phyloP scores from a whole-genome alignment of 768 basidiomycete species.

The Kwoniella europaea region DNA sequence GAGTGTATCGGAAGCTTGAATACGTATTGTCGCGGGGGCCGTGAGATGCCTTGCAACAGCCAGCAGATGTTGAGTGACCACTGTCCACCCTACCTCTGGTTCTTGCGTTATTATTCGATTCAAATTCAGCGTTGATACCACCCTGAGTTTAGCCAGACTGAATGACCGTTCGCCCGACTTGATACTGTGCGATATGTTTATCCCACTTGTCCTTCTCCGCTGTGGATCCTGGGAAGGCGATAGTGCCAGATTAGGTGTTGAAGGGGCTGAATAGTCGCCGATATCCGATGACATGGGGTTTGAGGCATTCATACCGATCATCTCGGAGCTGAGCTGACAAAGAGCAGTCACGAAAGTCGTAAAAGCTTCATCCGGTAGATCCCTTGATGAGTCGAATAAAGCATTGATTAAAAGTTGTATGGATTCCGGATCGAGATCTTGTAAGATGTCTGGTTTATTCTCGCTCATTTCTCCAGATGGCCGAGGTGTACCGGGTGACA shows the following conservation, averaged over 20 bases:
- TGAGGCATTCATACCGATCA: constrained; percentile 78
- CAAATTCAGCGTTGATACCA: constrained; percentile 79
- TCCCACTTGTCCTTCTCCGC: constrained; percentile 80
- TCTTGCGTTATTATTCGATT: constrained; percentile 83
- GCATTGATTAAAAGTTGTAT: constrained; percentile 76
- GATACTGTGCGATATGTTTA: constrained; percentile 77
- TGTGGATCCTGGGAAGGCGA: constrained; percentile 30
- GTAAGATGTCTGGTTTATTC: constrained; percentile 35
- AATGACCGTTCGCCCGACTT: constrained; percentile 82
- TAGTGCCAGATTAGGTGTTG: constrained; percentile 23
- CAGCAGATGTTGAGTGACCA: constrained; percentile 78
- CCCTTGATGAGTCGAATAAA: constrained; percentile 83
- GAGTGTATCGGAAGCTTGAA: constrained; percentile 85
- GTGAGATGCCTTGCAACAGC: constrained; percentile 71
- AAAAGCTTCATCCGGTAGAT: constrained; percentile 81
- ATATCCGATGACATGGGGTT: constrained; percentile 13
- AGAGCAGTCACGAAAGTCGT: constrained; percentile 76
- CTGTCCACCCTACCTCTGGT: constrained; percentile 81
- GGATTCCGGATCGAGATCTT: constrained; percentile 62
- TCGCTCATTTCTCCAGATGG: constrained; percentile 14
- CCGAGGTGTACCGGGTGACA: constrained; percentile 27
- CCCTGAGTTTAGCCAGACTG: constrained; percentile 83
- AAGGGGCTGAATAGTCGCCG: constrained; percentile 22
- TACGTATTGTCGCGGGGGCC: constrained; percentile 74
- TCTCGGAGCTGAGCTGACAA: constrained; percentile 84